phyloP scores from a whole-genome alignment of 177 flowering plant genomes.

The Vitis hybrid region DNA sequence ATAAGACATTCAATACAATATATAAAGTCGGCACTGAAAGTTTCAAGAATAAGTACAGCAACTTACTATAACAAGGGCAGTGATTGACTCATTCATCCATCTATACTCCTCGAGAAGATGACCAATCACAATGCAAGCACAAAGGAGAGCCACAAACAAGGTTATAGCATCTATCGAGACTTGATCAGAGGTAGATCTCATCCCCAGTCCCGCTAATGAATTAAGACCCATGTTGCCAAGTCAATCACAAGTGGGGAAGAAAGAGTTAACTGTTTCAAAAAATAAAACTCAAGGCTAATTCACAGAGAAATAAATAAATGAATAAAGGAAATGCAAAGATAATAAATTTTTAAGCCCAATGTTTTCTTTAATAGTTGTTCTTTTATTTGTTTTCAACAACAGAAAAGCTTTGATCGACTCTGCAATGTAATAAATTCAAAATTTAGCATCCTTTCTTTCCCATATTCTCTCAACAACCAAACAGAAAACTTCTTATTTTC shows the following conservation, averaged over 20 bases:
- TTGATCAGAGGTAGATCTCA: conserved; percentile 25
- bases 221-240: conserved; percentile 8
- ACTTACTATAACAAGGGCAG: conserved; percentile 47
- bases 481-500: no score
- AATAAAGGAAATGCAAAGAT: no score
- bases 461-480: no score
- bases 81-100: conserved; percentile 53
- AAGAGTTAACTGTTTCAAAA: background rate
- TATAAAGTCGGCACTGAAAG: no score
- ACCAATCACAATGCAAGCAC: conserved; percentile 52
- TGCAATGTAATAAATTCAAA: no score
- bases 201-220: conserved; percentile 6
- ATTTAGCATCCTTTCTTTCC: no score
- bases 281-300: background rate
- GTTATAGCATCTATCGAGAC: conserved; percentile 29
- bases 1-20: no score
- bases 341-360: no score
- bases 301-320: no score
- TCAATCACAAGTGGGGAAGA: background rate
- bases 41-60: background rate
- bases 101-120: conserved; percentile 51
- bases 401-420: no score
- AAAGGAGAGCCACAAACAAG: conserved; percentile 48
- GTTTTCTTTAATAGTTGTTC: no score
- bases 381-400: no score